phyloP scores from a whole-genome alignment of 352 stramenopile genomes.

The Pythium catenulatum region DNA sequence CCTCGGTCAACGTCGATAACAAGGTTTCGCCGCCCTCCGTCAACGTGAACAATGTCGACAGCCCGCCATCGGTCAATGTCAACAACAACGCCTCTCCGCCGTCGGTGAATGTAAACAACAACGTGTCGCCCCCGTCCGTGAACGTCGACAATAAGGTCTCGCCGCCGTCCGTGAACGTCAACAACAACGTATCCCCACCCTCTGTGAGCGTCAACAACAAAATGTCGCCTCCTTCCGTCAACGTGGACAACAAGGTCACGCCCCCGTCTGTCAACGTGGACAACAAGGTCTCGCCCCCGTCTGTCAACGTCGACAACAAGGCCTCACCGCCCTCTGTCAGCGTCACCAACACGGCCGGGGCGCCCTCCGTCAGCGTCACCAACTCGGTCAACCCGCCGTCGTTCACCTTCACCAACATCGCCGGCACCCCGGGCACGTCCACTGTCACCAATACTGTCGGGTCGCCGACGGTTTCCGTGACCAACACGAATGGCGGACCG shows the following conservation, averaged over 20 bases:
- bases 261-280: neutral
- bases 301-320: neutral
- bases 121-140: neutral
- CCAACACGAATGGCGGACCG: no score
- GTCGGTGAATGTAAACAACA: neutral
- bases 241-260: neutral
- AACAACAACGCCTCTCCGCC: conserved; percentile 12
- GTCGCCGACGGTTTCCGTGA: neutral
- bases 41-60: neutral
- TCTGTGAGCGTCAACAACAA: neutral
- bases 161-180: neutral
- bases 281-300: neutral
- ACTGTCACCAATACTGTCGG: neutral
- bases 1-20: neutral
- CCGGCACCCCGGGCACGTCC: neutral
- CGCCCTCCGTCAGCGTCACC: no score
- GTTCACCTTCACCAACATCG: no score
- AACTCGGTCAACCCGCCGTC: neutral
- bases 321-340: neutral
- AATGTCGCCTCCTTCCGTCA: neutral
- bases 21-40: neutral
- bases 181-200: neutral
- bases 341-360: neutral
- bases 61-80: conserved; percentile 13
- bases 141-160: neutral